phyloP scores from a whole-genome alignment of 106 monocot species.

The Acanthochlamys bracteata region DNA sequence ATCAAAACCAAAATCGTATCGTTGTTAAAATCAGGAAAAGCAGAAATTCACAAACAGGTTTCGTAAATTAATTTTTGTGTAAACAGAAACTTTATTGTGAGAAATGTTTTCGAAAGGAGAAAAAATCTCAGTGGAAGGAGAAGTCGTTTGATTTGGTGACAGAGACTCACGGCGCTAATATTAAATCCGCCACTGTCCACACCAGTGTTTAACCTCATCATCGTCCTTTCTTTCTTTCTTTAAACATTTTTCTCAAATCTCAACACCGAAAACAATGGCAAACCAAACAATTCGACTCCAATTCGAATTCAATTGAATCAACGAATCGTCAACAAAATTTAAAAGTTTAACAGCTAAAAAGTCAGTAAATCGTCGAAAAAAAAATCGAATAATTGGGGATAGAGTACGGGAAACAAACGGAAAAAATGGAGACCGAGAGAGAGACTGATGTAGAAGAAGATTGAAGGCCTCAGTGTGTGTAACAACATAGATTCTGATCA shows the following conservation, averaged over 20 bases:
- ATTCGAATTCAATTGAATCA: too few relatives aligned
- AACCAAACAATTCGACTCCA: neutral
- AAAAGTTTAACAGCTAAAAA: too few relatives aligned
- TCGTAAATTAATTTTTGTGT: too few relatives aligned
- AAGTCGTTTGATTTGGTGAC: neutral
- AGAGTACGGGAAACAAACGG: neutral
- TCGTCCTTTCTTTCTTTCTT: neutral
- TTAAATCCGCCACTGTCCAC: conserved; percentile 1
- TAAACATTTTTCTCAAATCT: neutral
- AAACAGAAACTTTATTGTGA: too few relatives aligned
- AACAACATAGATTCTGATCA: conserved; percentile 7
- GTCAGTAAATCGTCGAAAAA: too few relatives aligned
- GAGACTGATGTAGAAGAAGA: neutral
- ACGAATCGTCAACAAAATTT: too few relatives aligned
- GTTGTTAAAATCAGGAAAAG: neutral
- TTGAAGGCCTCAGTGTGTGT: conserved; percentile 9
- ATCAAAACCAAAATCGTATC: too few relatives aligned
- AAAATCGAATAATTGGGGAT: too few relatives aligned
- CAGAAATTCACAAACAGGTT: neutral
- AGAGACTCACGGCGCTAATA: conserved; percentile 6
- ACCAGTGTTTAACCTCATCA: conserved; percentile 4
- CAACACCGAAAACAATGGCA: neutral
- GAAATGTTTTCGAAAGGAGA: neutral
- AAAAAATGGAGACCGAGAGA: neutral
- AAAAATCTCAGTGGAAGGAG: conserved; percentile 11